A percentile compares a stretch with the other conserved stretches of the same genome.
These are phyloP conservation scores for Hibiscus trionum DNA, from an alignment of 345 rosid species.

Conservation along the genomic window DNA sequence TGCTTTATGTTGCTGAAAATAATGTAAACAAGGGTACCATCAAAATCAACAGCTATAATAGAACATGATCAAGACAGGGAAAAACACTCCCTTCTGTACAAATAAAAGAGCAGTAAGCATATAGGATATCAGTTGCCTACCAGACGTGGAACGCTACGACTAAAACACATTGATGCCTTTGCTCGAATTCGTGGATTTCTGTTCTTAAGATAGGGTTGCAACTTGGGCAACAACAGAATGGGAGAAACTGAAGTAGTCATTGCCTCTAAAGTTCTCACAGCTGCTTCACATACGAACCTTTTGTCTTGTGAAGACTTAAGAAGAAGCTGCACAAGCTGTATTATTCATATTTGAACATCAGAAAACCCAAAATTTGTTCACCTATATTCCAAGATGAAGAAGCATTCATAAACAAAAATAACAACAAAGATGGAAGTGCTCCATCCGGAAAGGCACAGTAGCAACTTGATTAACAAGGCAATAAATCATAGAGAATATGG, in stretches of 20 bases:
- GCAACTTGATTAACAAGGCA: neutral
- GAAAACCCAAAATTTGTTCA: neutral
- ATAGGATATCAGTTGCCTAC: slow-evolving; percentile 29
- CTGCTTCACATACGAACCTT: slow-evolving; percentile 92
- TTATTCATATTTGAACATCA: slow-evolving; percentile 10
- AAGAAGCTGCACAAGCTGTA: slow-evolving; percentile 86
- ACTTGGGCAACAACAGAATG: slow-evolving; percentile 46
- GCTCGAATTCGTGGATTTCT: slow-evolving; percentile 90
- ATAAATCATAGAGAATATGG: neutral
- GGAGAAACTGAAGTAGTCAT: slow-evolving; percentile 76
- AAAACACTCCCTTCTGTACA: neutral
- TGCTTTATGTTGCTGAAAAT: neutral
- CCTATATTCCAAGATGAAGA: neutral
- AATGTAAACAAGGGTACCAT: neutral
- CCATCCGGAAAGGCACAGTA: neutral
- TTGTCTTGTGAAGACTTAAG: slow-evolving; percentile 95
- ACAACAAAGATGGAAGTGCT: neutral
- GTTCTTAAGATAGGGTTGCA: slow-evolving; percentile 74
- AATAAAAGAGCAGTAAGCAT: neutral
- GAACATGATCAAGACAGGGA: neutral
- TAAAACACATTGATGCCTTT: slow-evolving; percentile 53
- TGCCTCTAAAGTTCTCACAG: slow-evolving; percentile 72
- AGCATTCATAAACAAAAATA: neutral
- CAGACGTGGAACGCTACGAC: slow-evolving; percentile 53
- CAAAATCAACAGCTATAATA: slow-evolving; percentile 1